Base-by-base conservation (phyloP, 1,284 basidiomycete species). In the Austroboletus niveus region DNA sequence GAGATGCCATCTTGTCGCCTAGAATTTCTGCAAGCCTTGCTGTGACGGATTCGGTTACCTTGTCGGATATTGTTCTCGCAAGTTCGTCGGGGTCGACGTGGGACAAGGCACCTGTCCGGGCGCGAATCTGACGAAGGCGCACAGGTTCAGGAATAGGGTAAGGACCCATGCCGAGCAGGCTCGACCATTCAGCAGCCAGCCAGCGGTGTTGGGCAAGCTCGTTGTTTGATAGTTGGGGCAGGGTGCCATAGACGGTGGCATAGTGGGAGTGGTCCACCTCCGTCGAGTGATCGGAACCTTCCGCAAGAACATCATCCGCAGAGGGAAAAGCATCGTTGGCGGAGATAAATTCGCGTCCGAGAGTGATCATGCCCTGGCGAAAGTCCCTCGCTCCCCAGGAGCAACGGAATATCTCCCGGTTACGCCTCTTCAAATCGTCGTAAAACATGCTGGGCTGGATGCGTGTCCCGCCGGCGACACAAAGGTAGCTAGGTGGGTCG, bases 271-370 rank as follows among this genome's bases (percentile, higher is more conserved):
- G 22, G 14, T 61, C 56, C 0, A 52, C 29, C 1, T 42, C 11
- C 0, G 35, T 47, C 1, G 48, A 61, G 20, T 59, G 56, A 8
- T 59, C 59, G 0, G 56, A 46, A 8, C 52, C 48, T 35, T 59
- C 56, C 0, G 56, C 46, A 1, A 59, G 46, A 1, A 61, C 8
- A 5, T 55, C 39, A 0, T 59, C 47, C 0, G 40, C 36, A 40
- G 47, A 41, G 9, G 48, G 42, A 24, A 57, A 53, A 0, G 30
- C 29, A 7, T 47, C 29, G 1, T 57, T 8, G 0, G 46, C 31
- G 8, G 24, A 51, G 1, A 56, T 56, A 6, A 56, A 56, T 2
- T 45, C 46, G 3, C 35, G 30, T 0, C 47, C 50, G 0, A 57
- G 40, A 1, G 51, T 43, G 2, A 57, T 51, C 45, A 50, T 52